Percentiles rank a stretch among this genome's conserved stretches.
Conservation (phyloP, 805 yeast species). For the Candida argentea region DNA sequence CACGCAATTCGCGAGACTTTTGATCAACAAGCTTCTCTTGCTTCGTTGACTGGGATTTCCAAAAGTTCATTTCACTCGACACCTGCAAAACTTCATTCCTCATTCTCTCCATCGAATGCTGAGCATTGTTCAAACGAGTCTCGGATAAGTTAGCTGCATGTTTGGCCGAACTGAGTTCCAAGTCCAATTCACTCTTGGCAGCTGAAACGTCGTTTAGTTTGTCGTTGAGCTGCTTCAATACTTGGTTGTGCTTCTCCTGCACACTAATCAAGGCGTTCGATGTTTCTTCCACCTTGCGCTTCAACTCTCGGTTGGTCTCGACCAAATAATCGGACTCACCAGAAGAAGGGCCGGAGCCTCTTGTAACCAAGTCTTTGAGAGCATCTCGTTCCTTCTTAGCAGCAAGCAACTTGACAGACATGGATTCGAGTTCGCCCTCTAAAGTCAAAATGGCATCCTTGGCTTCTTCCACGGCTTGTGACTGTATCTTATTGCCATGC, state of each 20-base stretch:
- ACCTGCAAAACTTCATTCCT: slow-evolving; percentile 19
- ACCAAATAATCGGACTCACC: slow-evolving; percentile 14
- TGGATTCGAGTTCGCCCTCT: slow-evolving; percentile 45
- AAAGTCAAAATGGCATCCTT: slow-evolving; percentile 56
- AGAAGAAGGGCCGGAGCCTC: slow-evolving; percentile 5
- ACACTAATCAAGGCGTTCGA: slow-evolving; percentile 24
- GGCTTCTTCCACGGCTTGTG: slow-evolving; percentile 49
- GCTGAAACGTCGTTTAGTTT: slow-evolving; percentile 18
- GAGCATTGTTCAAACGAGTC: slow-evolving; percentile 40
- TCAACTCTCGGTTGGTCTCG: slow-evolving; percentile 21
- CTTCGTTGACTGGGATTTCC: slow-evolving; percentile 32
- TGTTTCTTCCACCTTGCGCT: slow-evolving; percentile 22
- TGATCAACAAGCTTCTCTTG: slow-evolving; percentile 24
- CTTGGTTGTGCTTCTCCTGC: slow-evolving; percentile 31
- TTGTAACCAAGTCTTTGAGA: slow-evolving; percentile 25
- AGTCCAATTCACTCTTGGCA: slow-evolving; percentile 30
- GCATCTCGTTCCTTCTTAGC: slow-evolving; percentile 62
- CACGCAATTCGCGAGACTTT: slow-evolving; percentile 42
- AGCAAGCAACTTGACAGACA: slow-evolving; percentile 43
- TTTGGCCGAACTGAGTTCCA: slow-evolving; percentile 43
- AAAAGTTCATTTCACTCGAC: slow-evolving; percentile 22
- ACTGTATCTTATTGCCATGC: slow-evolving; percentile 29
- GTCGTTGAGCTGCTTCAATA: slow-evolving; percentile 36
- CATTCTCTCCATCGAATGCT: slow-evolving; percentile 18
- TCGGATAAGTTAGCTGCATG: slow-evolving; percentile 44